Evolutionary conservation across 129 eudicot genomes (phyloP), one percentile per base, ranked within the genome.

Genomic region (Flaveria ramosissima): DNA sequence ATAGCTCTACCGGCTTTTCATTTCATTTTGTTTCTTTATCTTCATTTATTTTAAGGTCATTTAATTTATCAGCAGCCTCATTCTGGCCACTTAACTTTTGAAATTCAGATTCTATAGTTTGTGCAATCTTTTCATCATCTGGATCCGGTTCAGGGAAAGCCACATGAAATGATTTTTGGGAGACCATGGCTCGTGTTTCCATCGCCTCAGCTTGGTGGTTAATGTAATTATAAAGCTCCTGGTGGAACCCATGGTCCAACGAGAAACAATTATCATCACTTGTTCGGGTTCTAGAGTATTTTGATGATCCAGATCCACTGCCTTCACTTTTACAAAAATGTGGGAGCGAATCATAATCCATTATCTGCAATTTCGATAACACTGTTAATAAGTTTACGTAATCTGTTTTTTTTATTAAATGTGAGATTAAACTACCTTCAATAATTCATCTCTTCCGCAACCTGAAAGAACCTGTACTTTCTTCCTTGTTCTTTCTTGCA

Each of bases 321-420:
- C 97, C 92, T 80, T 86, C 88, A 81, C 83, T 87, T 86, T 83
- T 83, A 78, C 93, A 88, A 84, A 94, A 94, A 78, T 94, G 97
- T 7, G 99, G 99, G n/a, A 94, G 92, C 23, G 96, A 84, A 46
- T 81, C 93, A 32, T 89, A 91, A 80, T 94, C 99, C 99, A 91
- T 91, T 65, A 94, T 88, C 99, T 94, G 96, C 89, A 51, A 77
- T 73, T 61, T 60, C 41, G 74, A 43, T 21, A 52, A 41, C 52
- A 10, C 39, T 15, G 32, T 71, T 78, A 30, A 30, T 78, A 48
- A 59, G 52, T 7, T 69, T 21, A 15, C 12, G 41, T 55, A 9
- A 53, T 23, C 39, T 66, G 47, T 21, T 1, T 10, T 30, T 26
- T 30, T 61, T 61, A 24, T 12, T 26, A 4, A 2, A 30, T 4